phyloP scores from a whole-genome alignment of 306 rosid genomes.

The Morella rubra region DNA sequence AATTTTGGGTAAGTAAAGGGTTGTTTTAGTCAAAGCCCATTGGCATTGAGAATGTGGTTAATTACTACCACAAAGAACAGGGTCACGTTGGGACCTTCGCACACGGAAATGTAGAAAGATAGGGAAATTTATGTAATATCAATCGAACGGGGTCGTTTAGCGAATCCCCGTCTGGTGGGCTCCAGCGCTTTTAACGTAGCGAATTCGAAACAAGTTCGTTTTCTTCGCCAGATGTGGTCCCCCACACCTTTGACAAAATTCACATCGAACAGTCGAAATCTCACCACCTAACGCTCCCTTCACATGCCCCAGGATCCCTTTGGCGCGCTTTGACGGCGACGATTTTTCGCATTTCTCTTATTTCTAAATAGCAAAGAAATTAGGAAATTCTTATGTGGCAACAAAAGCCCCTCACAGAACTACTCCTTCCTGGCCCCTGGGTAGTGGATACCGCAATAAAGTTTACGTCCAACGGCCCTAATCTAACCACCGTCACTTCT shows the following conservation, averaged over 20 bases:
- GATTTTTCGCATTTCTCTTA: conserved; percentile 45
- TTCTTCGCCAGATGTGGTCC: neutral
- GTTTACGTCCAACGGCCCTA: neutral
- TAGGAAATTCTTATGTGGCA: neutral
- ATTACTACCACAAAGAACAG: too few relatives aligned
- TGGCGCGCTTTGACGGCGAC: conserved; percentile 59
- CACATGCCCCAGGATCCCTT: conserved; percentile 11
- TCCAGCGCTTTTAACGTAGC: neutral
- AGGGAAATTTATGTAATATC: too few relatives aligned
- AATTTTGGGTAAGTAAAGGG: too few relatives aligned
- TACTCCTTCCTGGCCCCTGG: neutral
- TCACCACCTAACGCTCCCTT: conserved; percentile 3
- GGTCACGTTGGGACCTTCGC: too few relatives aligned
- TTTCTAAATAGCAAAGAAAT: neutral
- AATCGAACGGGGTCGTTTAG: neutral
- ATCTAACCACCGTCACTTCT: conserved; percentile 13
- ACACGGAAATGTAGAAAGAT: too few relatives aligned
- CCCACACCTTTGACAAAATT: neutral
- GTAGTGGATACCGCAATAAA: conserved; percentile 9
- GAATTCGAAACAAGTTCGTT: neutral
- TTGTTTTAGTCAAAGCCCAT: too few relatives aligned
- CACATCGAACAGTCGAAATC: conserved; percentile 20
- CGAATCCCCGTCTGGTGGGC: neutral
- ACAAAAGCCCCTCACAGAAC: neutral
- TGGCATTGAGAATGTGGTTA: too few relatives aligned